Evolutionary conservation across 2,329 filamentous ascomycete species (phyloP), one percentile per base, ranked within the genome.

Genomic region (Fusarium falciforme): DNA sequence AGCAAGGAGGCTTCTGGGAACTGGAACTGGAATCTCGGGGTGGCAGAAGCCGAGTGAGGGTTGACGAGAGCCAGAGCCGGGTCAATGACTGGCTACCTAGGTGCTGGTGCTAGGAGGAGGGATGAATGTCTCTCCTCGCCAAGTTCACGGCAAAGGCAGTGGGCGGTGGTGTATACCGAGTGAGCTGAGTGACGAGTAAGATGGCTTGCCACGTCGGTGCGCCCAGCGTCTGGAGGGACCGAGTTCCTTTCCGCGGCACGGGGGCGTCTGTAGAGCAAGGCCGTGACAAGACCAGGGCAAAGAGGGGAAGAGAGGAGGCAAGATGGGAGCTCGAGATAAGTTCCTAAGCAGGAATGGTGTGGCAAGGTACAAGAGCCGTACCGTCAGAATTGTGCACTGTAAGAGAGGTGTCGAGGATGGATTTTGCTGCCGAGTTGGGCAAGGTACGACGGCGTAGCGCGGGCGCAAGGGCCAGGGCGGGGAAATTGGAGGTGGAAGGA

Each of bases 381-480:
- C 63, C 52, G 66, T 58, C 58, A 47, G 33, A 62, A 60, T 25
- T 66, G 59, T 38, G 66, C 29, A 44, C 64, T 61, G 44, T 55
- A 63, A 58, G 63, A 63, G 63, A 68, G 61, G 52, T 66, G 59
- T 36, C 64, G 64, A 68, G 27, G 63, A 62, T 66, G 55, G 31
- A 67, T 49, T 54, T 61, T 67, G 52, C 60, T 68, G 60, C 61
- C 55, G 58, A 65, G 73, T 69, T 20, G 38, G 68, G 64, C 71
- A 76, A 65, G 67, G 70, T 67, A 73, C 68, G 66, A 69, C 65
- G 60, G 69, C 60, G 74, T 77, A 76, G 76, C 76, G 76, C 75
- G 73, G 75, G 76, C 76, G 76, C 73, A 77, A 78, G 74, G 76
- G 72, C 76, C 76, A 77, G 75, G 76, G 76, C 75, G 76, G 76